A percentile compares a stretch with the other conserved stretches of the same genome.
Evolutionary conservation across 768 basidiomycete genomes (phyloP).

Genomic region (Boletus fagicola): DNA sequence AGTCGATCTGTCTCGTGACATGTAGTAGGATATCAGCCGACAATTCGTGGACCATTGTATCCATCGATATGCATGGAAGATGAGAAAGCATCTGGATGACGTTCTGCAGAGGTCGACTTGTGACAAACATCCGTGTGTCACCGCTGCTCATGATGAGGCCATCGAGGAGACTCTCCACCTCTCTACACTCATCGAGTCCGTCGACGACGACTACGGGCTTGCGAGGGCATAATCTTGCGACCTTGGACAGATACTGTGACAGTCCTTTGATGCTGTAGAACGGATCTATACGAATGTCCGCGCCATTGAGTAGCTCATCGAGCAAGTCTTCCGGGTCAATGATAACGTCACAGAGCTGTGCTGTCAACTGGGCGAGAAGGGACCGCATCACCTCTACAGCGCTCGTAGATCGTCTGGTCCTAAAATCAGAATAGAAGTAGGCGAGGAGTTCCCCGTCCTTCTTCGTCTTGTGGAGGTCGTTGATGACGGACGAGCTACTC

Average conservation of each 20-base stretch:
- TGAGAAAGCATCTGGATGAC: neutral
- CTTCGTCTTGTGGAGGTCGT: neutral
- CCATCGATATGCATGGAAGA: too few relatives aligned
- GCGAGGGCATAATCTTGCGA: too few relatives aligned
- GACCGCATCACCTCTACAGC: conserved; percentile 19
- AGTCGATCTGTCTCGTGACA: conserved; percentile 10
- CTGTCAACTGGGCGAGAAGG: conserved; percentile 18
- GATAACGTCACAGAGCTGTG: neutral
- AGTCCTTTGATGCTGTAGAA: too few relatives aligned
- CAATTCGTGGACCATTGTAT: neutral
- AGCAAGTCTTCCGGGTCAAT: too few relatives aligned
- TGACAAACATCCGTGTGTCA: conserved; percentile 3
- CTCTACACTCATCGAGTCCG: too few relatives aligned
- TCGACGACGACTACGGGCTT: too few relatives aligned
- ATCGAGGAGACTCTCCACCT: conserved; percentile 7
- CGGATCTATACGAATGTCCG: too few relatives aligned
- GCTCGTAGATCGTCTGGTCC: conserved; percentile 1
- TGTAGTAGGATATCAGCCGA: conserved; percentile 10
- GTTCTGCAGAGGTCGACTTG: conserved; percentile 7
- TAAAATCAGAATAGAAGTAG: conserved; percentile 29
- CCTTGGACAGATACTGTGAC: too few relatives aligned
- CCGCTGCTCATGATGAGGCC: conserved; percentile 1
- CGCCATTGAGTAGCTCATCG: too few relatives aligned
- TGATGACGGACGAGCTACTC: neutral
- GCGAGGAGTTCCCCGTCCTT: neutral